Percentiles rank a stretch among this genome's conserved stretches.
These are phyloP conservation scores for Lodderomyces metapsilosis DNA, from an alignment of 1,139 yeast species.

Conservation along the genomic window DNA sequence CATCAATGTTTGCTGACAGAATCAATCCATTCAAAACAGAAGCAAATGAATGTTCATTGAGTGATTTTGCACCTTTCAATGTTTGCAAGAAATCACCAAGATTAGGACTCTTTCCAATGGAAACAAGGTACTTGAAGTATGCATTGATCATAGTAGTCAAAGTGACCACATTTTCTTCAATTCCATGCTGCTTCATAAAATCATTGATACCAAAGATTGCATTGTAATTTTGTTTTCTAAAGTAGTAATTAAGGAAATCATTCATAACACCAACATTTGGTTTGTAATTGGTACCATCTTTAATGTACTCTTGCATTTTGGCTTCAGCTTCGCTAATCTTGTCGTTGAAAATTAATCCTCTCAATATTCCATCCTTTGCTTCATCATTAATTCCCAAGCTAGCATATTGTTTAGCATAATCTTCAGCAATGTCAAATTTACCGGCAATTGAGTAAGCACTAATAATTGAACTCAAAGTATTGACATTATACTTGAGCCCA, in stretches of 20 bases:
- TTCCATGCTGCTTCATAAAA: conserved; percentile 37
- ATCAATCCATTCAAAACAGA: conserved; percentile 58
- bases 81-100: conserved; percentile 40
- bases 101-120: conserved; percentile 46
- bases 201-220: conserved; percentile 41
- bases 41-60: conserved; percentile 53
- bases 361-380: conserved; percentile 36
- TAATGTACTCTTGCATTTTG: conserved; percentile 28
- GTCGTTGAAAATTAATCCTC: conserved; percentile 33
- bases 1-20: conserved; percentile 44
- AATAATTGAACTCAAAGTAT: conserved; percentile 30
- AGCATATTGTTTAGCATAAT: conserved; percentile 22
- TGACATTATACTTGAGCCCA: conserved; percentile 27
- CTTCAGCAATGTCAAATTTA: conserved; percentile 32
- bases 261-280: conserved; percentile 39
- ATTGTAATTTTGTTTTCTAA: conserved; percentile 28
- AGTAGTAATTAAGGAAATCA: conserved; percentile 33
- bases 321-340: conserved; percentile 35
- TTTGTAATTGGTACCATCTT: conserved; percentile 24
- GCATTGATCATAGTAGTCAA: conserved; percentile 62
- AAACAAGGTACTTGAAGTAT: conserved; percentile 47
- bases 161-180: conserved; percentile 63
- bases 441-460: conserved; percentile 38
- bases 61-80: conserved; percentile 34
- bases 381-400: conserved; percentile 26